Conservation (phyloP, 495 filamentous ascomycete species). For the Neurospora sp. region DNA sequence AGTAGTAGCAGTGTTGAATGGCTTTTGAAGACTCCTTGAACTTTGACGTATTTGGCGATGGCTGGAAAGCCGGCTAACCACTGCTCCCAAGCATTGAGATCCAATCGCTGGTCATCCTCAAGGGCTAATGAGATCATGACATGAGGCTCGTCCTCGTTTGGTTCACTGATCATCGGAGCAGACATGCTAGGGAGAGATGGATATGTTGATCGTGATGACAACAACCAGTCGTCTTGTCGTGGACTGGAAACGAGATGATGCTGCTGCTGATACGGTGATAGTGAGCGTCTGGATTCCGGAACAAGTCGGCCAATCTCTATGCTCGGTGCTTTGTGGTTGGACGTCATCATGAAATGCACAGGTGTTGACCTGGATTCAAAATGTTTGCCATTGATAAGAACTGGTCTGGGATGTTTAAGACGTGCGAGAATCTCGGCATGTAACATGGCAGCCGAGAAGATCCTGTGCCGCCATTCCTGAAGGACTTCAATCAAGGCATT, state of each 20-base stretch:
- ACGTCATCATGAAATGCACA: slow-evolving; percentile 44
- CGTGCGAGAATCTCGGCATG: slow-evolving; percentile 42
- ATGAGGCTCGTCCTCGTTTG: slow-evolving; percentile 35
- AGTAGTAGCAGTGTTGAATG: slow-evolving; percentile 40
- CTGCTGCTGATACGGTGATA: slow-evolving; percentile 23
- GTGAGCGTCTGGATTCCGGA: slow-evolving; percentile 15
- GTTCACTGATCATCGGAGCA: slow-evolving; percentile 19
- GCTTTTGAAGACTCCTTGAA: slow-evolving; percentile 44
- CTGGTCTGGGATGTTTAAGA: slow-evolving; percentile 40
- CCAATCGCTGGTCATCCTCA: slow-evolving; percentile 37
- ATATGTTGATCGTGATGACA: slow-evolving; percentile 12
- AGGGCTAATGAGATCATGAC: slow-evolving; percentile 45
- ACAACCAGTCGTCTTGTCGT: slow-evolving; percentile 4
- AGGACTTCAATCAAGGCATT: slow-evolving; percentile 41
- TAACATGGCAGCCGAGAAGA: slow-evolving; percentile 41
- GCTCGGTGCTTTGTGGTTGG: slow-evolving; percentile 40
- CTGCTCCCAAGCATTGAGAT: slow-evolving; percentile 36
- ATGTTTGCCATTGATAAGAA: slow-evolving; percentile 37
- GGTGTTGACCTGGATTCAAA: slow-evolving; percentile 41
- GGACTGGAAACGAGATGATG: slow-evolving; percentile 1
- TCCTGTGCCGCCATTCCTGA: slow-evolving; percentile 35
- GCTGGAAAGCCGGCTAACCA: slow-evolving; percentile 38
- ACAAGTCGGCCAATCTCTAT: slow-evolving; percentile 36
- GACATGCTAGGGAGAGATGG: slow-evolving; percentile 7
- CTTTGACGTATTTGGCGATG: slow-evolving; percentile 38